Base-by-base conservation (phyloP, 2,329 filamentous ascomycete genomes). In the Botrytis elliptica region DNA sequence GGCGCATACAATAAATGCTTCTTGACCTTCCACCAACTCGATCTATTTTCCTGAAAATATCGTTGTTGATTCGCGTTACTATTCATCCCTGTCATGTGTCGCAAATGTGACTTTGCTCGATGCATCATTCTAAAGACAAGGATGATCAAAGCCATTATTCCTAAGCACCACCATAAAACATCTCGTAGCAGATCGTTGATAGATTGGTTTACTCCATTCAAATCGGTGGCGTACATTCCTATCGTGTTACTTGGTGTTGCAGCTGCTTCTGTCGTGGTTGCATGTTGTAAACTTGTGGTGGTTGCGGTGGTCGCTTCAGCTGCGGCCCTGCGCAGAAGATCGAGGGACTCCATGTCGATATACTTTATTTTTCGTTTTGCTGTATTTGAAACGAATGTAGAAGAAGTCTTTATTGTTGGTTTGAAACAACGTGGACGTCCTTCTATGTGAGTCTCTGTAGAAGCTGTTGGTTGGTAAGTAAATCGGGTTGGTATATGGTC, bases 1-100 rank as follows among this genome's bases (percentile, higher is more conserved):
- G 90, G 90, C 1, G 90, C 89, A 77, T 92, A 89, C 65, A 88
- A 84, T 73, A 92, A 78, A 76, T 90, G 83, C 80, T 87, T 89
- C 84, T 92, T 92, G 77, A 91, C 77, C 74, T 83, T 83, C 20
- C 89, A 89, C 87, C 87, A 89, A 73, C 83, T 84, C 16, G 85
- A 89, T 79, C 89, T 87, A 22, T 87, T 85, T 36, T 80, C 79
- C 77, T 85, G 87, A 88, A 89, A 92, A 81, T 89, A 92, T 60
- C 79, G 81, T 78, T 91, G 89, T 78, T 85, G 85, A 1, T 85
- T 82, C 20, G 84, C 85, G 0, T 86, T 80, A 36, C 84, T 80
- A 5, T 84, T 85, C 88, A 91, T 90, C 76, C 88, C 85, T 33
- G 85, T 85, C 59, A 91, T 84, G 75, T 89, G 88, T 62, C 90